These are phyloP conservation scores for Phialophora expanda DNA, from an alignment of 2,329 filamentous ascomycete species.

Conservation along the genomic window DNA sequence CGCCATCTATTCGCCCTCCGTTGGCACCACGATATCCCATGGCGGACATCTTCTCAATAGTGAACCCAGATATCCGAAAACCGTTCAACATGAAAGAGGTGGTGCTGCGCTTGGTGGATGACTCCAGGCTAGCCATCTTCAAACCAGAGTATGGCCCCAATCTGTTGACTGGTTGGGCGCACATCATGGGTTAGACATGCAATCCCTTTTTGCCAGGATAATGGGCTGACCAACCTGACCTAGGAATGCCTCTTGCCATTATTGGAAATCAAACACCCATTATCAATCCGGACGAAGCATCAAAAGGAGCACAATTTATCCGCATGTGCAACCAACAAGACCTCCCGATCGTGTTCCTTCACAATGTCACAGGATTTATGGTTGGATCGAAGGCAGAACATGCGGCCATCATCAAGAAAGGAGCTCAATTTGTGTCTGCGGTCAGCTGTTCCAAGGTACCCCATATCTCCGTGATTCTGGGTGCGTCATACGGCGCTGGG, in stretches of 20 bases:
- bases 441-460: constrained; percentile 53
- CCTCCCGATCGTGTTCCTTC: constrained; percentile 53
- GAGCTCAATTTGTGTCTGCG: constrained; percentile 54
- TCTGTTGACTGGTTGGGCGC: constrained; percentile 49
- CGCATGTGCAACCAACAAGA: constrained; percentile 52
- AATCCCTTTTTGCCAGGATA: background rate
- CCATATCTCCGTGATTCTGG: constrained; percentile 53
- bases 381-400: constrained; percentile 54
- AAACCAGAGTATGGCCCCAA: constrained; percentile 51
- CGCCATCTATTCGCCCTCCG: constrained; percentile 20
- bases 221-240: constrained; percentile 1
- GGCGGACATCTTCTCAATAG: constrained; percentile 48
- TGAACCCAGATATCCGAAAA: constrained; percentile 50
- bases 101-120: constrained; percentile 51
- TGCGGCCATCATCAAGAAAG: constrained; percentile 52
- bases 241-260: constrained; percentile 48
- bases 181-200: constrained; percentile 44
- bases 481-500: constrained; percentile 54
- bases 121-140: constrained; percentile 48
- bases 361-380: constrained; percentile 58
- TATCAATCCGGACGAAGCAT: constrained; percentile 50
- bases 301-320: constrained; percentile 53
- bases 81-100: constrained; percentile 50
- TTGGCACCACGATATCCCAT: constrained; percentile 44
- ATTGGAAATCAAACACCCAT: constrained; percentile 51